Conservation (phyloP, 2,329 filamentous ascomycete species). For the Tolypocladium endophyticum region DNA sequence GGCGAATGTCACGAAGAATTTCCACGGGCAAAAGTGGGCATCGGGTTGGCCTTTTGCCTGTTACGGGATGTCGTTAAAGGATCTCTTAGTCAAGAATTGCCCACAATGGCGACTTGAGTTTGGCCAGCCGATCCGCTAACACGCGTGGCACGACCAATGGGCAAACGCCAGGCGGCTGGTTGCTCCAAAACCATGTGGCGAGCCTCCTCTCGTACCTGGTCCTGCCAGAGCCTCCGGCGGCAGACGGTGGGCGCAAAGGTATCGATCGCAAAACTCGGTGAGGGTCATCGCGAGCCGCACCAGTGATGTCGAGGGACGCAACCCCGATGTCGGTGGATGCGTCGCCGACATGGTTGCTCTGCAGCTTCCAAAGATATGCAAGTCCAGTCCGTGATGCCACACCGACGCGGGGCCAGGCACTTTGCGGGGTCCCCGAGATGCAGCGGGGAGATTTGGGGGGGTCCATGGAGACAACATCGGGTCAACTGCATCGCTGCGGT, state of each 20-base stretch:
- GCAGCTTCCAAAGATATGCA: not conserved
- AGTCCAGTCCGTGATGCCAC: not conserved
- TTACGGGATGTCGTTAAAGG: not conserved
- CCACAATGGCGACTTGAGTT: not conserved
- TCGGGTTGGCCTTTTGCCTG: not conserved
- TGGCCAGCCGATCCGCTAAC: not conserved
- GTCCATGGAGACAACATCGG: not conserved
- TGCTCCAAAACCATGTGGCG: not conserved
- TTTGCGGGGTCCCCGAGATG: not conserved
- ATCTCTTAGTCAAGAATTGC: not conserved
- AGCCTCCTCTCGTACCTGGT: not conserved
- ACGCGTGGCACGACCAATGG: not conserved
- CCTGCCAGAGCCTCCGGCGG: not conserved
- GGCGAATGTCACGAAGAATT: not conserved
- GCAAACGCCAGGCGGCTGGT: not conserved
- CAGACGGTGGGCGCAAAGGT: not conserved
- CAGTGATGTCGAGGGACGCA: not conserved
- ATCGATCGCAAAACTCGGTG: not conserved
- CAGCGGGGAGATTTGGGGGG: not conserved
- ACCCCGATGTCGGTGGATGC: not conserved
- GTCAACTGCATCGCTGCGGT: not conserved
- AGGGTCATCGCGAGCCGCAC: not conserved
- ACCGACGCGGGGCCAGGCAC: not conserved
- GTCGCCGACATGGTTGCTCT: not conserved
- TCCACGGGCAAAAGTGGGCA: slow-evolving; percentile 4